Evolutionary conservation across 768 basidiomycete genomes (phyloP).

Genomic region (Dioszegia aurantiaca): DNA sequence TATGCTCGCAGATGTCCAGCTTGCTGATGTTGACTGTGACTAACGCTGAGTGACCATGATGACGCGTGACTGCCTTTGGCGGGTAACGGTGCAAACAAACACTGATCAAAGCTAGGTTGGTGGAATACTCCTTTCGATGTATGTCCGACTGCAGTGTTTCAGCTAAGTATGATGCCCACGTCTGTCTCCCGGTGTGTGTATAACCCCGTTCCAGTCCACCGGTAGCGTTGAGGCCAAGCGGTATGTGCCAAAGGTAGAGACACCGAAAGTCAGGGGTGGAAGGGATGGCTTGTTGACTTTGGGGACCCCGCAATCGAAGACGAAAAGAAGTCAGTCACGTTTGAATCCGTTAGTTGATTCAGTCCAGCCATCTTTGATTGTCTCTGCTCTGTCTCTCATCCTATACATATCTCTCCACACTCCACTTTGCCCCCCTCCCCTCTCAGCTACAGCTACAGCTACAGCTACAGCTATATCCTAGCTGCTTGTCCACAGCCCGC

Average conservation of each 20-base stretch:
- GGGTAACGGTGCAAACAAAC: no score
- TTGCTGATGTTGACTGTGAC: no score
- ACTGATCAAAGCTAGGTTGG: no score
- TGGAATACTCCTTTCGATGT: background rate
- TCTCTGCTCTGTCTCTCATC: background rate
- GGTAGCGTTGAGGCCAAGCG: background rate
- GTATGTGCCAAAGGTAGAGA: background rate
- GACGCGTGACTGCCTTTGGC: no score
- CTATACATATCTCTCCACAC: background rate
- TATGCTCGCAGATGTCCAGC: no score
- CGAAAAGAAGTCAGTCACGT: background rate
- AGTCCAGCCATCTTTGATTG: background rate
- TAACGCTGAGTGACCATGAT: no score
- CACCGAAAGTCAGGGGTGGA: background rate
- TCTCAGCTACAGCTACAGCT: no score
- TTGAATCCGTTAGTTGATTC: background rate
- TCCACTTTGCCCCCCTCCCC: background rate
- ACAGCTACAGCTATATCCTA: no score
- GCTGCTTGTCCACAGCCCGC: background rate
- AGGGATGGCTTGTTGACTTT: slow-evolving; percentile 1
- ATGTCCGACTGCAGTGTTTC: background rate
- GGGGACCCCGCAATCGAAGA: background rate
- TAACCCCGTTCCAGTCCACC: background rate
- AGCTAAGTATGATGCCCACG: no score
- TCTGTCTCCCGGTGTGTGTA: no score